A percentile compares a stretch with the other conserved stretches of the same genome.
phyloP scores from a whole-genome alignment of 169 alveolate genomes.

The Eimeria praecox region DNA sequence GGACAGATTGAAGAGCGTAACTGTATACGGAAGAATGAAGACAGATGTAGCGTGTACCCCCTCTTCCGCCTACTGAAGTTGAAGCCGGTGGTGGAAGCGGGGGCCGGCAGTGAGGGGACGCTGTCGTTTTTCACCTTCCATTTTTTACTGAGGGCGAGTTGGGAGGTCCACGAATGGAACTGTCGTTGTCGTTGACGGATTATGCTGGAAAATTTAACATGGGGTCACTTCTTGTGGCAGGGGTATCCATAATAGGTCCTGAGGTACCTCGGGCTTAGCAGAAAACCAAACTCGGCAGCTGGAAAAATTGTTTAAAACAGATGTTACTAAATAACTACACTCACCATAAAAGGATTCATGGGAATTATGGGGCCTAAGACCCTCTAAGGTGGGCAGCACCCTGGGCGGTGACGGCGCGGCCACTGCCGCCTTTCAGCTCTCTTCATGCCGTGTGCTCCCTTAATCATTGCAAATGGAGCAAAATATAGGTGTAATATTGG shows the following conservation, averaged over 20 bases:
- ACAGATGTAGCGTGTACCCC: no score
- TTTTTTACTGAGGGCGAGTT: background rate
- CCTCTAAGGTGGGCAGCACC: background rate
- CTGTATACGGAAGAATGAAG: no score
- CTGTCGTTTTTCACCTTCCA: no score
- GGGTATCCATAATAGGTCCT: background rate
- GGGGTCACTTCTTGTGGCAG: background rate
- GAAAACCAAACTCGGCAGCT: no score
- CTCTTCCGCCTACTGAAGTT: no score
- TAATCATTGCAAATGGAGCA: background rate
- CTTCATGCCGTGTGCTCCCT: background rate
- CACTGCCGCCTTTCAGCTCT: background rate
- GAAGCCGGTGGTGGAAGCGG: no score
- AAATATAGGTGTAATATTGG: background rate
- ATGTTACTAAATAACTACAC: no score
- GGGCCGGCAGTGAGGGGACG: no score
- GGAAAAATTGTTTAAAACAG: no score
- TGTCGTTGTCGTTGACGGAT: background rate
- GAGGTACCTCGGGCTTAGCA: no score
- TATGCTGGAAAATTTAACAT: background rate
- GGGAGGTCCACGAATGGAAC: background rate
- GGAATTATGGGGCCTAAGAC: background rate
- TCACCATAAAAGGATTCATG: background rate
- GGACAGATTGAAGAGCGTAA: background rate
- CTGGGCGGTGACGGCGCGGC: background rate